Conservation (phyloP, 768 basidiomycete species). For the Boletus sp. region DNA sequence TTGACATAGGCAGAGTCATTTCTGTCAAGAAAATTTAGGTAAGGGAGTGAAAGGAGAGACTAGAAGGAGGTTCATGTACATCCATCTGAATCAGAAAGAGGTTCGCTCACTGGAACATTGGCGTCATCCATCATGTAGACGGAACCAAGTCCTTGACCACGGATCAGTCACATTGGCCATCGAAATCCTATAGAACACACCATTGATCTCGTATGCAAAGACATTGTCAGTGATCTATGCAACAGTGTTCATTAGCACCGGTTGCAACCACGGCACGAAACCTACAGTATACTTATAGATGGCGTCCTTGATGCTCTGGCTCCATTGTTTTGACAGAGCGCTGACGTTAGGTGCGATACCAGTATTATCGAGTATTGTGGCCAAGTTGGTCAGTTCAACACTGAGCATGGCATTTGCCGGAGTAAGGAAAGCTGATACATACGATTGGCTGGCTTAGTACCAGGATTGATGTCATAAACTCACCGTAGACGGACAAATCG, state of each 20-base stretch:
- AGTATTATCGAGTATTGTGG: constrained; percentile 51
- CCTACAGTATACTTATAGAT: constrained; percentile 61
- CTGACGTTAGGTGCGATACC: constrained; percentile 50
- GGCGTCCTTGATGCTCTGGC: constrained; percentile 52
- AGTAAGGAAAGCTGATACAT: constrained; percentile 62
- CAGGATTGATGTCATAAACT: constrained; percentile 3
- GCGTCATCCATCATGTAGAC: constrained; percentile 84
- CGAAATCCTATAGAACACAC: constrained; percentile 28
- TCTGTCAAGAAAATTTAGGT: constrained; percentile 71
- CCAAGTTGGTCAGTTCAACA: constrained; percentile 63
- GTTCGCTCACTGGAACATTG: constrained; percentile 65
- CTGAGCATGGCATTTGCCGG: constrained; percentile 83
- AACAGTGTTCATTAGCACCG: background rate
- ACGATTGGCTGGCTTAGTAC: background rate
- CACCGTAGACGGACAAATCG: constrained; percentile 66
- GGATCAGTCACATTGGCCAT: background rate
- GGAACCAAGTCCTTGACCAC: constrained; percentile 53
- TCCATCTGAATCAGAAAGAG: background rate
- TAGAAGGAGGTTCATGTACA: constrained; percentile 23
- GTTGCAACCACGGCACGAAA: background rate
- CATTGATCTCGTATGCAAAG: constrained; percentile 78
- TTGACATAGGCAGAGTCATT: constrained; percentile 54
- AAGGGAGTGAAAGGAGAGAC: constrained; percentile 77
- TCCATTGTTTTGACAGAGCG: constrained; percentile 53
- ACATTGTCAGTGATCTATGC: constrained; percentile 58